Evolutionary conservation across 208 protist genomes (phyloP).

Genomic region (Trypanosoma brucei): DNA sequence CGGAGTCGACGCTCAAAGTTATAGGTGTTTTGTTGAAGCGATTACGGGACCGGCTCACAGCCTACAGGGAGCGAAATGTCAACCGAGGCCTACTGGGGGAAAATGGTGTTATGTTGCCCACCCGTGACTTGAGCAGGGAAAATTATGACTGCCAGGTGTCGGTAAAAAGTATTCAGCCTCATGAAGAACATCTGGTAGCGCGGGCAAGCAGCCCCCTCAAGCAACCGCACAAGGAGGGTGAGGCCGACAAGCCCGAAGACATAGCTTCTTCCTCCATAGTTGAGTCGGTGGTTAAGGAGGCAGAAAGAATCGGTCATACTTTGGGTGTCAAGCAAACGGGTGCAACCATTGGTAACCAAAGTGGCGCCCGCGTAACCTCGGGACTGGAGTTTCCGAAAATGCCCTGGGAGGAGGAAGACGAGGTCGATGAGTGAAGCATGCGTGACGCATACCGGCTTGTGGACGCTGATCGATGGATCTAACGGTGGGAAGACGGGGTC

Average conservation of each 20-base stretch:
- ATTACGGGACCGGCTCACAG: constrained; percentile 25
- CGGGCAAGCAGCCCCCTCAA: neutral
- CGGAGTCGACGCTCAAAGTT: constrained; percentile 26
- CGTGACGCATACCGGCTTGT: neutral
- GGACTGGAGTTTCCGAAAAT: constrained; percentile 65
- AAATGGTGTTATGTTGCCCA: neutral
- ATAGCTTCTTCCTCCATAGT: constrained; percentile 2
- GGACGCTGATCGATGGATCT: neutral
- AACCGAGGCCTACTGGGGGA: neutral
- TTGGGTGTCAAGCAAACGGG: neutral
- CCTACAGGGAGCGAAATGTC: constrained; percentile 17
- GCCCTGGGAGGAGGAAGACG: constrained; percentile 82
- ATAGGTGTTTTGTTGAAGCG: constrained; percentile 29
- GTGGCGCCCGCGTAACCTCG: neutral
- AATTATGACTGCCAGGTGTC: too few relatives aligned
- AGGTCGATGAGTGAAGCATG: constrained; percentile 16
- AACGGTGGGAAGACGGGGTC: neutral
- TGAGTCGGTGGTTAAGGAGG: neutral
- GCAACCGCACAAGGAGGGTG: neutral
- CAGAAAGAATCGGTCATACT: neutral
- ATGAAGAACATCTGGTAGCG: neutral
- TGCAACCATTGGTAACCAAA: constrained; percentile 4
- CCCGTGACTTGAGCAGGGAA: too few relatives aligned
- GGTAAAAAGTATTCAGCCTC: too few relatives aligned
- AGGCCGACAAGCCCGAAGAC: neutral